Base-by-base conservation (phyloP, 768 basidiomycete genomes). In the Amanita fuliginea region DNA sequence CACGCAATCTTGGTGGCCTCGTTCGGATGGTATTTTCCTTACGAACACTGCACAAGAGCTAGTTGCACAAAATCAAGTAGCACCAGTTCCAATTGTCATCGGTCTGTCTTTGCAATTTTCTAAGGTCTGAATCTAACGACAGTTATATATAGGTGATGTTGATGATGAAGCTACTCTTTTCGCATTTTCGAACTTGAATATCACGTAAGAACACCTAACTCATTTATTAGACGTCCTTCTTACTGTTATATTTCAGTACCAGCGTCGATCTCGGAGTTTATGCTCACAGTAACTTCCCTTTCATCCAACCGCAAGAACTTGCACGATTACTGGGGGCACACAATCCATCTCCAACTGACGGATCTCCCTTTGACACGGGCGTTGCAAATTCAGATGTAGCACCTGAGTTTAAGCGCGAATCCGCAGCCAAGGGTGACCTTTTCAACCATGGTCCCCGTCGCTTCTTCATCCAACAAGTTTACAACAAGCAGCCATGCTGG, bases 121-220 rank as follows among this genome's bases (percentile, higher is more conserved):
- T 16, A 19, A 19, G 3, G 5, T 9, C n/a, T 24, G 22, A 26
- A 19, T 11, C 18, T 18, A 14, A 21, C 30, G 13, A 30, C 39
- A 9, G n/a, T 18, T 28, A n/a, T 13, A 43, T 11, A 30, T 46
- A 68, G 74, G 73, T 21, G 70, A 77, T 52, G 70, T 68, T 52
- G 76, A 78, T 34, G 80, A 81, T 49, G 80, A 81, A 56, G 78
- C 77, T 4, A 77, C 77, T 0, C 22, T 73, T 0, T 77, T 77
- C 55, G 64, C 74, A 2, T 53, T 74, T 6, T 63, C 67, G 2
- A 69, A 62, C 1, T 47, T 67, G 30, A 75, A 76, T 47, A 52
- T 73, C 46, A 74, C 72, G 72, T 73, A 51, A 42, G 66, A 28
- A 14, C 13, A 8, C 32, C 44, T 13, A 32, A 32, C 11, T 32